phyloP scores from a whole-genome alignment of 2,329 filamentous ascomycete species.

The Hypoxylon sp. region DNA sequence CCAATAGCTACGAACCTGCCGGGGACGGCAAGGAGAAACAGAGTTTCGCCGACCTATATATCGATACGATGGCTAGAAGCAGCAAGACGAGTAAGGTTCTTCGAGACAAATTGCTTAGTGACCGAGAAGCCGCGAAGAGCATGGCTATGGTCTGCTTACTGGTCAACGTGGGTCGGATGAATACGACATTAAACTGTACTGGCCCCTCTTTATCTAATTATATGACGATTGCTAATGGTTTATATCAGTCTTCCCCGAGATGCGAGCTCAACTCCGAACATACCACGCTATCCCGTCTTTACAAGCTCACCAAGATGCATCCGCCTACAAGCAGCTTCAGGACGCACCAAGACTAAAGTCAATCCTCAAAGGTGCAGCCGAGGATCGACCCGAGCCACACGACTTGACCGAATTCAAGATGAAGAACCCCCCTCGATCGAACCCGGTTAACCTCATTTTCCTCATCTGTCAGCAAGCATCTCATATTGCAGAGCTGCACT shows the following conservation, averaged over 20 bases:
- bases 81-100: conserved; percentile 99
- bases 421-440: conserved; percentile 79
- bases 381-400: conserved; percentile 87
- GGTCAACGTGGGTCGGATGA: conserved; percentile 98
- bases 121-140: conserved; percentile 91
- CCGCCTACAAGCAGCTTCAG: conserved; percentile 97
- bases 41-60: conserved; percentile 95
- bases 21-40: conserved; percentile 69
- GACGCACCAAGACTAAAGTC: conserved; percentile 97
- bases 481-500: conserved; percentile 94
- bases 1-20: conserved; percentile 81
- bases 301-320: conserved; percentile 93
- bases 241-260: conserved; percentile 88
- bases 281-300: conserved; percentile 98
- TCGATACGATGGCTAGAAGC: conserved; percentile 98
- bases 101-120: conserved; percentile 94
- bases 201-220: conserved; percentile 36
- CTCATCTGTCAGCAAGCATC: conserved; percentile 90
- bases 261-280: conserved; percentile 96
- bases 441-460: conserved; percentile 97
- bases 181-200: conserved; percentile 96
- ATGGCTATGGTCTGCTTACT: conserved; percentile 99
- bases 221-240: conserved; percentile 27
- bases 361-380: conserved; percentile 95
- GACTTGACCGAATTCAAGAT: conserved; percentile 86